phyloP scores from a whole-genome alignment of 768 basidiomycete species.

The Sporobolomyces phaffii region DNA sequence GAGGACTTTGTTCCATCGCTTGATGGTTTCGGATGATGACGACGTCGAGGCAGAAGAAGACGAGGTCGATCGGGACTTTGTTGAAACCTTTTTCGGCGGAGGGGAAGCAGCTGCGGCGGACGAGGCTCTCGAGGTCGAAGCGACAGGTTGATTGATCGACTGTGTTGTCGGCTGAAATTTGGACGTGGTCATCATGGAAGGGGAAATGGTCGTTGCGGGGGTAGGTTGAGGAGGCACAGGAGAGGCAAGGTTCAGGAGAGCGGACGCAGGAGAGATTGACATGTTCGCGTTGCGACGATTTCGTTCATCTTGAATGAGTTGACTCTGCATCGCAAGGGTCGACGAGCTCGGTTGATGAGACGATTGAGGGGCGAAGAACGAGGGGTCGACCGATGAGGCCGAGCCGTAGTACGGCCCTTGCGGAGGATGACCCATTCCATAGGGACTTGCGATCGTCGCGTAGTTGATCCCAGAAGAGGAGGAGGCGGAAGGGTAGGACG shows the following conservation, averaged over 20 bases:
- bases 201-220: constrained; percentile 6
- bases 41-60: not conserved
- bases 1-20: not conserved
- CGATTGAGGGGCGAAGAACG: not conserved
- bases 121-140: no score
- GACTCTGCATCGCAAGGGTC: constrained; percentile 18
- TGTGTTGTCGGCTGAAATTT: not conserved
- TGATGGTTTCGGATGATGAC: not conserved
- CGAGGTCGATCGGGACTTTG: not conserved
- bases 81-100: not conserved
- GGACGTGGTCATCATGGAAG: not conserved
- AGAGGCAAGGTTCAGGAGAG: not conserved
- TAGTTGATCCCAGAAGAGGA: not conserved
- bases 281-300: not conserved
- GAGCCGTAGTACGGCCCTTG: not conserved
- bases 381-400: not conserved
- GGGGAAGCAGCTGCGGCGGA: no score
- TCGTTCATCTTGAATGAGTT: constrained; percentile 15
- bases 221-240: not conserved
- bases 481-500: not conserved
- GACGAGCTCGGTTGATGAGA: not conserved
- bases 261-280: not conserved
- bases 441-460: not conserved
- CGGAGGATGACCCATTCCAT: not conserved
- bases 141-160: not conserved